Base-by-base conservation (phyloP, 495 filamentous ascomycete species). In the Articulospora tetracladia region DNA sequence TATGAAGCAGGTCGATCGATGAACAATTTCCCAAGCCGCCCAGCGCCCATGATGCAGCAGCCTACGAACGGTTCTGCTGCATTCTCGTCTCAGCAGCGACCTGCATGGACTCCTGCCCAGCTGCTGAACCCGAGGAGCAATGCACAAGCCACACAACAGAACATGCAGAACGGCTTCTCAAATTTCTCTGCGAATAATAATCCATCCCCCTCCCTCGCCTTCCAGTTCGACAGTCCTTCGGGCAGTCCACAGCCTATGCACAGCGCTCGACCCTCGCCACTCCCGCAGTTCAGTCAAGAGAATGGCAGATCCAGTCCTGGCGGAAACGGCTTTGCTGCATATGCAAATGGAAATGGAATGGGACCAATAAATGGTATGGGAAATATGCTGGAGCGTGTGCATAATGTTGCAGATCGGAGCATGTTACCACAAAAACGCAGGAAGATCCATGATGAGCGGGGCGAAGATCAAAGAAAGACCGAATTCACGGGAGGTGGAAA, bases 361-460 rank as follows among this genome's bases (percentile, higher is more conserved):
- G 57, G 46, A n/a, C 22, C 6, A 0, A 34, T 44, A n/a, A 22
- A 15, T n/a, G 77, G 77, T 30, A 77, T 80, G 59, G 70, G 70
- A 20, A 55, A 68, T 22, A 75, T 79, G 68, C 76, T 94, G 59
- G 90, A 93, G 68, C 76, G 81, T 28, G 72, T 92, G 65, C 88
- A 93, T 66, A 85, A 84, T 55, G 86, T 93, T 19, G 80, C 86
- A 57, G 74, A 84, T 15, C 86, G 92, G 1, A 73, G 73, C 26
- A 76, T 78, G 27, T 75, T 78, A 11, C 85, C 88, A 0, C 76
- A 81, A 56, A 94, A 92, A 70, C 84, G 83, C 50, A 71, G 85
- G 41, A 93, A 86, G 68, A 73, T 77, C 20, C 76, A 79, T 8
- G 79, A 79, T 54, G 69, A 80, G 23, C 73, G 71, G 72, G 39